Base-by-base conservation (phyloP, 2,329 filamentous ascomycete genomes). In the Phoma herbarum region DNA sequence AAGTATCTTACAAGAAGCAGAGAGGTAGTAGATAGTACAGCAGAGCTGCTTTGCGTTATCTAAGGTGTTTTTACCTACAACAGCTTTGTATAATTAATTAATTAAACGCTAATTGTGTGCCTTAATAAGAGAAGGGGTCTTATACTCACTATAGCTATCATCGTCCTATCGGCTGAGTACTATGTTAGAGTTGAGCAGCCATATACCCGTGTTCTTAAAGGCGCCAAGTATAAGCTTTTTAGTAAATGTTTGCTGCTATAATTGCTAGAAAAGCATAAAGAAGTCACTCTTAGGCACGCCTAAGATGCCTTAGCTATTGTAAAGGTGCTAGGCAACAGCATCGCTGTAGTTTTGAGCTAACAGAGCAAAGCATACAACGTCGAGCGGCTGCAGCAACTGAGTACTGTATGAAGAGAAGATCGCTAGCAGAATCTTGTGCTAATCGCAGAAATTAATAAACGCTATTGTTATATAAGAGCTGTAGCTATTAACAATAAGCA, bases 181-280 rank as follows among this genome's bases (percentile, higher is more conserved):
- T 45, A 20, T 3, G 10, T 45, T 31, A 11, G 26, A 26, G 26
- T 45, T 45, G 26, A 45, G n/a, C 8, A n/a, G 43, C n/a, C 2
- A 45, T 20, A 45, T 12, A 20, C 43, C 25, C 3, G 10, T 22
- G 5, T 20, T 22, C 43, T 45, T 11, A 10, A 45, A 45, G 26
- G 43, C 43, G 43, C 43, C 31, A 12, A 45, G 43, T 45, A 45
- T 45, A 18, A 45, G 43, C 43, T 45, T 26, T 31, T 45, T 31
- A 18, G n/a, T 20, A 12, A 45, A 45, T n/a, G 26, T 45, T 22
- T 31, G 8, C 43, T 22, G 9, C 43, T n/a, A 45, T 2, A 26
- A 20, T 45, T n/a, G 6, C 44, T 20, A 47, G 44, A 35, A 47
- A 5, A 47, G 28, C 29, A 47, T 25, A n/a, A 33, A 35, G 29